These are phyloP conservation scores for Micractinium sp. DNA, from an alignment of 139 green algal species.

Conservation along the genomic window DNA sequence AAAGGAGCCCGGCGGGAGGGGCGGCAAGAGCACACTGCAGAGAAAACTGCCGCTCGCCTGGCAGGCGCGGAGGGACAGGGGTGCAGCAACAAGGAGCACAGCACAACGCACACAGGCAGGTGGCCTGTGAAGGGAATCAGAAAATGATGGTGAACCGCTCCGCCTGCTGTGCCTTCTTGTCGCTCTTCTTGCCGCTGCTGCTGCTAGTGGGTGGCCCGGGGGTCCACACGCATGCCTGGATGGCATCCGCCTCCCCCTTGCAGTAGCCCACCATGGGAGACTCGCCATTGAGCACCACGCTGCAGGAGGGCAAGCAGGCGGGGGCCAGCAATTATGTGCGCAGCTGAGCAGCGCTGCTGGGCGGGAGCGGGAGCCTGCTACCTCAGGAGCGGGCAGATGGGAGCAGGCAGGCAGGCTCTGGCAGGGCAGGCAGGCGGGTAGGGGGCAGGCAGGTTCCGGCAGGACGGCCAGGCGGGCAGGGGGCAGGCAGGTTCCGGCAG, in stretches of 20 bases:
- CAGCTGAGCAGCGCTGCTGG: neutral
- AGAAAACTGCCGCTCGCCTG: neutral
- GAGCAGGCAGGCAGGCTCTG: too few relatives aligned
- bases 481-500: too few relatives aligned
- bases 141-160: slow-evolving; percentile 33
- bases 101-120: neutral
- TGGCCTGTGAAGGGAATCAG: neutral
- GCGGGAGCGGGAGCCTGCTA: too few relatives aligned
- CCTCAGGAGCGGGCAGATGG: too few relatives aligned
- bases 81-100: neutral
- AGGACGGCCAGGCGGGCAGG: too few relatives aligned
- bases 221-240: slow-evolving; percentile 36
- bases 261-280: slow-evolving; percentile 16
- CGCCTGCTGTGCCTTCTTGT: neutral
- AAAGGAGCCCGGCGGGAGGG: too few relatives aligned
- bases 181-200: neutral
- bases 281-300: neutral
- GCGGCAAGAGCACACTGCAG: too few relatives aligned
- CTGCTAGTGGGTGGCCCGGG: neutral
- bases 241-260: neutral
- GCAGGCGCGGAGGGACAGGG: neutral
- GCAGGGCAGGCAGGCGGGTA: too few relatives aligned
- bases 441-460: too few relatives aligned
- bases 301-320: neutral
- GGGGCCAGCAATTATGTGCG: neutral